These are phyloP conservation scores for Neurospora discreta DNA, from an alignment of 495 filamentous ascomycete species.

Conservation along the genomic window DNA sequence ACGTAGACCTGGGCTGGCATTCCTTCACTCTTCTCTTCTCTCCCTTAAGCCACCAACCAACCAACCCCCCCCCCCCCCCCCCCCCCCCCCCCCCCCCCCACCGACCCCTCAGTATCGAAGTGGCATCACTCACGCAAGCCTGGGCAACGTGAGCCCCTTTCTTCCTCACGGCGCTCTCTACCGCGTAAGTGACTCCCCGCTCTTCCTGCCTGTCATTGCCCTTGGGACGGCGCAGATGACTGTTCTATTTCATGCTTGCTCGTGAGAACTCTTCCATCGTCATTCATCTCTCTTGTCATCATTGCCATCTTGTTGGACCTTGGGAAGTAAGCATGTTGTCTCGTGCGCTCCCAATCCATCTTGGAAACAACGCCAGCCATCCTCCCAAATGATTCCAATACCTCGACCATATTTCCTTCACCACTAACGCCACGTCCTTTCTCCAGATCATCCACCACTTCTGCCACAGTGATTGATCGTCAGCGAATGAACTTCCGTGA, in stretches of 20 bases:
- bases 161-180: neutral
- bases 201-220: neutral
- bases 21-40: too few species aligned
- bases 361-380: neutral
- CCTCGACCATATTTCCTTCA: neutral
- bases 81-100: too few species aligned
- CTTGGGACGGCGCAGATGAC: neutral
- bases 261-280: neutral
- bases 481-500: too few species aligned
- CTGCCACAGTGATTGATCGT: too few species aligned
- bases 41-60: too few species aligned
- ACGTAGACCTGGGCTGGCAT: too few species aligned
- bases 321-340: neutral
- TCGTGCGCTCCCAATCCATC: neutral
- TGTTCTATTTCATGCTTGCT: neutral
- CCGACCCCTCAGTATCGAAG: neutral
- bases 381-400: neutral
- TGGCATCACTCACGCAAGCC: neutral
- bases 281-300: neutral
- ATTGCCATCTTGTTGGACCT: neutral
- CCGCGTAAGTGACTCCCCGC: neutral
- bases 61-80: too few species aligned
- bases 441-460: neutral
- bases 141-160: neutral
- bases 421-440: neutral